These are phyloP conservation scores for Hemisphaericaspora xylanilytica DNA, from an alignment of 1,139 yeast species.

Conservation along the genomic window DNA sequence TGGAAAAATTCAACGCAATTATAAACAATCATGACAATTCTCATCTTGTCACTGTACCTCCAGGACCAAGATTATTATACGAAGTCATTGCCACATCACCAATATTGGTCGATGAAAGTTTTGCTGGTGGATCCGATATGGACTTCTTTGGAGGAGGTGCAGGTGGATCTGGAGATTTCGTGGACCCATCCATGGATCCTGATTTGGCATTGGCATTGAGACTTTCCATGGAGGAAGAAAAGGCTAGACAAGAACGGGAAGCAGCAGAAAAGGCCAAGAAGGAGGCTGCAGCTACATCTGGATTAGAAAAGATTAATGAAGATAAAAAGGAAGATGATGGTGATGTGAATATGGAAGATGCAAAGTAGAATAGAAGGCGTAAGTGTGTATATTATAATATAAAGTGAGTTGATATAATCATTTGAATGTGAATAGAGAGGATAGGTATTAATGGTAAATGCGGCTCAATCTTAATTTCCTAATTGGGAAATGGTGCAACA, in stretches of 20 bases:
- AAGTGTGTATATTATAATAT: background rate
- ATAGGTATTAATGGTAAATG: background rate
- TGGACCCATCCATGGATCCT: constrained; percentile 93
- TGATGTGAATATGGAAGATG: constrained; percentile 17
- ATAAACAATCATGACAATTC: constrained; percentile 76
- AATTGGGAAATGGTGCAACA: background rate
- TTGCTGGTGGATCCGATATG: constrained; percentile 36
- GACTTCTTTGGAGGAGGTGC: constrained; percentile 29
- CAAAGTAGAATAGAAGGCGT: constrained; percentile 6
- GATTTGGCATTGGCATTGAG: constrained; percentile 93
- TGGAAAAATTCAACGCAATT: constrained; percentile 76
- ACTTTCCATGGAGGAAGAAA: constrained; percentile 80
- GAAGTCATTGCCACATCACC: constrained; percentile 73
- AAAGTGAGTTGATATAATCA: too few species aligned
- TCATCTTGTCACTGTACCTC: constrained; percentile 83
- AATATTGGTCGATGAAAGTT: constrained; percentile 56
- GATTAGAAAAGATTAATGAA: constrained; percentile 37
- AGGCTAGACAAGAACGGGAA: constrained; percentile 70
- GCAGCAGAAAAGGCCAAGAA: constrained; percentile 39
- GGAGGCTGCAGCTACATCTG: constrained; percentile 16
- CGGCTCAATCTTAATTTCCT: constrained; percentile 1
- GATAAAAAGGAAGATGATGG: constrained; percentile 23
- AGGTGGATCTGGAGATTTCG: constrained; percentile 53
- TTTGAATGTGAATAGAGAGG: background rate
- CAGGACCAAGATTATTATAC: constrained; percentile 78